Evolutionary conservation across 768 basidiomycete genomes (phyloP), one percentile per base, ranked within the genome.

Genomic region (Hemileccinum rubropunctum): DNA sequence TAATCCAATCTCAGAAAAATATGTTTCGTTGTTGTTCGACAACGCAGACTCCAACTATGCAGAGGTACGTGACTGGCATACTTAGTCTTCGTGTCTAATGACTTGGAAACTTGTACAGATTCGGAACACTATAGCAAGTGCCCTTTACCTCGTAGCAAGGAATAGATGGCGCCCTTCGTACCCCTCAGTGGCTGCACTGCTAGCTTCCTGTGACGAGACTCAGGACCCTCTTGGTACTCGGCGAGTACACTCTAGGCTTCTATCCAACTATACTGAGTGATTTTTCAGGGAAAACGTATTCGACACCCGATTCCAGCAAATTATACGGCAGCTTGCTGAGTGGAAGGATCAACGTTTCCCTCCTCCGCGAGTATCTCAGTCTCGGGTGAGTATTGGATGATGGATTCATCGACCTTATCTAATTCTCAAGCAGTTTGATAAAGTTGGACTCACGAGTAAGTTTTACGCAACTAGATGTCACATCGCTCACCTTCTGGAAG

Each of bases 311-410:
- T 70, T 93, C 40, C 63, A 76, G 32, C 65, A 73, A n/a, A 79
- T 91, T 45, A 64, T 84, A 37, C 65, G 63, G 20, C 73, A 81
- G 33, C 69, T 97, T 40, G 81, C 84, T 1, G 66, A 73, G 50
- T 90, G 84, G 87, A 84, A 83, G 63, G 76, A 78, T 50, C 78
- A 88, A 55, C 81, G 93, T 33, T 78, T 94, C 21, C 82, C 91
- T 23, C 91, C 93, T 46, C 93, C 93, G 1, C 79, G 90, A 50
- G 90, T 90, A 50, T 85, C 80, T 53, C 87, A 92, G 61, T 95
- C 93, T 9, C 80, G 82, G 70, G 85, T 79, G 60, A 36, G 71
- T 64, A 34, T 21, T 30, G 17, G 15, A 23, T 40, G 39, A 17
- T 43, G 28, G 13, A 32, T 23, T 23, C 13, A 27, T 32, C 4